A percentile compares a stretch with the other conserved stretches of the same genome.
These are phyloP conservation scores for Hypoxylon sp. DNA, from an alignment of 2,329 filamentous ascomycete genomes.

Conservation along the genomic window DNA sequence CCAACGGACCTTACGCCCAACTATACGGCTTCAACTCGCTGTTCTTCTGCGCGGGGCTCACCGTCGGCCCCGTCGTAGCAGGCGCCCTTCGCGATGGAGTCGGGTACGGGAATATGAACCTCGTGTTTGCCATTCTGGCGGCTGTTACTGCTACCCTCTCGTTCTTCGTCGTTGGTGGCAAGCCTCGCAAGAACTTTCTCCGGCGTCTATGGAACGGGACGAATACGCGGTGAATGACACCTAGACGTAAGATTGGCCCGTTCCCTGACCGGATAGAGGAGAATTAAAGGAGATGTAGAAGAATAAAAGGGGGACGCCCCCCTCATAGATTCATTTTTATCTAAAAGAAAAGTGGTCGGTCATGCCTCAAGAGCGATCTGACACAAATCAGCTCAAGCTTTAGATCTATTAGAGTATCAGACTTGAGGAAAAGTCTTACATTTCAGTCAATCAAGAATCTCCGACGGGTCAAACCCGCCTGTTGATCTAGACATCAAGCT, in stretches of 20 bases:
- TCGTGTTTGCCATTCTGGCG: slow-evolving; percentile 62
- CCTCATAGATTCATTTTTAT: too few relatives aligned
- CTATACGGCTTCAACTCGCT: slow-evolving; percentile 75
- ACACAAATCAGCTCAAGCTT: too few relatives aligned
- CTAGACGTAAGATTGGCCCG: neutral
- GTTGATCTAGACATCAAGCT: neutral
- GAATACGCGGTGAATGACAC: neutral
- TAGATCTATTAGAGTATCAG: too few relatives aligned
- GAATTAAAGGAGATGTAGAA: too few relatives aligned
- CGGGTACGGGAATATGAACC: slow-evolving; percentile 71
- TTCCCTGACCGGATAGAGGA: too few relatives aligned
- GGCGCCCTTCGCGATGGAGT: slow-evolving; percentile 64
- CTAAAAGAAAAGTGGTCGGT: too few relatives aligned
- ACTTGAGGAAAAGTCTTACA: too few relatives aligned
- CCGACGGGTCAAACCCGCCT: too few relatives aligned
- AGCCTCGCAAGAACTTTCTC: slow-evolving; percentile 46
- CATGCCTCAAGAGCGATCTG: too few relatives aligned
- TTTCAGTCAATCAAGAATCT: too few relatives aligned
- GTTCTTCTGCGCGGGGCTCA: slow-evolving; percentile 70
- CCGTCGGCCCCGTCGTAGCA: slow-evolving; percentile 69
- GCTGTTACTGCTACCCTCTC: slow-evolving; percentile 59
- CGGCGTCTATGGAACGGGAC: neutral
- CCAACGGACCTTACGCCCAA: slow-evolving; percentile 72
- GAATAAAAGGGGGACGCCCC: too few relatives aligned
- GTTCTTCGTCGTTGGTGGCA: slow-evolving; percentile 62